Evolutionary conservation across 2,329 filamentous ascomycete species (phyloP), one percentile per base, ranked within the genome.

Genomic region (Juglanconis oblonga): DNA sequence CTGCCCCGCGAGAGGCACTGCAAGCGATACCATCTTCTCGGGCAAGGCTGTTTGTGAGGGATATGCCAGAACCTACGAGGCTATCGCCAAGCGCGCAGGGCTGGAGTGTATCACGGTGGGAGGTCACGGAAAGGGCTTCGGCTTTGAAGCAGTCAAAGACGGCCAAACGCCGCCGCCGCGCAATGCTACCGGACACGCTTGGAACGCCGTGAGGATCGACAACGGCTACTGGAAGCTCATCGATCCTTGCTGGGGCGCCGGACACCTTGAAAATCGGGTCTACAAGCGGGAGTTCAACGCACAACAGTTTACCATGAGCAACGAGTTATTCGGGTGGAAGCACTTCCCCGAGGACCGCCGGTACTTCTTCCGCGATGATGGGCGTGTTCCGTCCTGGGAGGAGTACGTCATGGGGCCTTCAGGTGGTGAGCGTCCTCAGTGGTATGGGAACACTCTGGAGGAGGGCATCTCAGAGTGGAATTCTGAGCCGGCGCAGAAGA

Each of bases 221-320:
- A 84, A 87, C 32, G 91, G 91, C 2, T 84, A 87, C 65, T 98
- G 94, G 94, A 97, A 97, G 74, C 82, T 98, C 1, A 77, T 98
- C 52, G 95, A 99, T 69, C 76, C 89, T 0, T 98, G 94, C 71
- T 99, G 95, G 95, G 95, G 95, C 44, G 91, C 94, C 0, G 94
- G 94, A 2, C 79, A 85, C 63, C 74, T 96, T 8, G 74, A 79
- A 48, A 78, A 69, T 14, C 74, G 81, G 59, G 73, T 78, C 1
- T 97, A 92, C 75, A 82, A 82, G 48, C 83, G 88, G 66, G 71
- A 78, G 3, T 96, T 97, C 72, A 81, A 79, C 1, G 85, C 92
- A 0, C 73, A 79, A 7, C 74, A 83, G 64, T 89, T 89, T 67
- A 83, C 76, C 3, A 73, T 77, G 61, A 73, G 75, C 54, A 97